Conservation (phyloP, 306 rosid genomes). For the Quercus dentata region DNA sequence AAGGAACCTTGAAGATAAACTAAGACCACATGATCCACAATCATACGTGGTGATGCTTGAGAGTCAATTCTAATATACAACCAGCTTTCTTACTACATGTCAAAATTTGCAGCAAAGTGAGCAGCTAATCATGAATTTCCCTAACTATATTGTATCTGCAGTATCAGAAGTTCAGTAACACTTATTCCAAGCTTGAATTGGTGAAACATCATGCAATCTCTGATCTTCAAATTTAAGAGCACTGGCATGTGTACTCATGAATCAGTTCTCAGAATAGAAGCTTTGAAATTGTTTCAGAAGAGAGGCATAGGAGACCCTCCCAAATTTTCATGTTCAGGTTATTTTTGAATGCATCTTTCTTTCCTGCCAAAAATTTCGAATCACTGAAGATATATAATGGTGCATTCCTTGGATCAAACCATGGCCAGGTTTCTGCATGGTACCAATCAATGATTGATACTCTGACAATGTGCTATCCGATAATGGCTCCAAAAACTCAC, state of each 20-base stretch:
- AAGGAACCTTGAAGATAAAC: too few relatives aligned
- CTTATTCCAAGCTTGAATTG: not conserved
- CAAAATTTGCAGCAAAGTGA: not conserved
- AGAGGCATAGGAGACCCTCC: not conserved
- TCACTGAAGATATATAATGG: constrained; percentile 25
- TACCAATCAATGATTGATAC: constrained; percentile 57
- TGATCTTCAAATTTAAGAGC: not conserved
- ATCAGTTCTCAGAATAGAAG: not conserved
- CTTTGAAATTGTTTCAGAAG: not conserved
- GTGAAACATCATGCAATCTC: not conserved
- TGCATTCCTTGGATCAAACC: constrained; percentile 38
- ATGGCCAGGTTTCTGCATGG: constrained; percentile 40
- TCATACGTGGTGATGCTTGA: too few relatives aligned
- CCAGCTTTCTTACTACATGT: too few relatives aligned
- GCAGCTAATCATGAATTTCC: not conserved
- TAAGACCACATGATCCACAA: too few relatives aligned
- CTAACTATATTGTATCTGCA: not conserved
- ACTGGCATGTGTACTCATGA: not conserved
- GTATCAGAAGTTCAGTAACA: not conserved
- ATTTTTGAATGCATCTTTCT: constrained; percentile 28
- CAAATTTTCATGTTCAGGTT: not conserved
- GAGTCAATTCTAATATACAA: too few relatives aligned
- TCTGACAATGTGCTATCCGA: constrained; percentile 51
- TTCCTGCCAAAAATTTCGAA: constrained; percentile 23
- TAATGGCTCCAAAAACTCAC: constrained; percentile 88